Evolutionary conservation across 169 alveolate genomes (phyloP), one percentile per base, ranked within the genome.

Genomic region (Babesia ovis): DNA sequence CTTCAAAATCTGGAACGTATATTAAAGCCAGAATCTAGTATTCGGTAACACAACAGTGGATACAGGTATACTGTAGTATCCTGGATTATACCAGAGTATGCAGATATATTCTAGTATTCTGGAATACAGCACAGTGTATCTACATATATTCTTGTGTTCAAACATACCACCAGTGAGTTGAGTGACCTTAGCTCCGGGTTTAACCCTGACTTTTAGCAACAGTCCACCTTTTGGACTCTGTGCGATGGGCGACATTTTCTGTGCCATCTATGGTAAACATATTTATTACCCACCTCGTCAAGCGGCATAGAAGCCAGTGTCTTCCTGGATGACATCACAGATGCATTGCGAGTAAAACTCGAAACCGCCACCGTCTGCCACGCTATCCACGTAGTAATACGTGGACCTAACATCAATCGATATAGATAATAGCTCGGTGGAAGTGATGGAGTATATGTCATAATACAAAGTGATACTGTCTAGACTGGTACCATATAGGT

Each of bases 181-280:
- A 34, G 87, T 79, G 11, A 51, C 39, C 69, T 68, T 79, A 9
- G 87, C 83, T 9, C 83, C 83, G 18, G 87, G 87, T 51, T 79
- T 79, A 6, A 79, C 87, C 43, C 75, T 71, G 12, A 79, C 83
- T 39, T 68, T 79, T 9, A 79, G 54, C 14, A 79, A 34, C 64
- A 77, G 23, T 25, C 59, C 57, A 32, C 79, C 80, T 57, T 61
- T 50, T 18, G 42, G 59, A 20, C 58, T 58, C 59, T 25, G 42
- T 1, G 64, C 71, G 32, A 76, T 18, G 16, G 73, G 73, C 22
- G 70, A 60, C 55, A 62, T 14, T 20, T 32, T 51, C 68, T 69
- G 62, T 39, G 14, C 14, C 14, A 14, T 39, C n/a, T 20, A 35
- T 32, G 22, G 20, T 34, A 31, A n/a, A n/a, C n/a, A n/a, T n/a